phyloP scores from a whole-genome alignment of 208 protist species.

The Crithidia fasciculata region DNA sequence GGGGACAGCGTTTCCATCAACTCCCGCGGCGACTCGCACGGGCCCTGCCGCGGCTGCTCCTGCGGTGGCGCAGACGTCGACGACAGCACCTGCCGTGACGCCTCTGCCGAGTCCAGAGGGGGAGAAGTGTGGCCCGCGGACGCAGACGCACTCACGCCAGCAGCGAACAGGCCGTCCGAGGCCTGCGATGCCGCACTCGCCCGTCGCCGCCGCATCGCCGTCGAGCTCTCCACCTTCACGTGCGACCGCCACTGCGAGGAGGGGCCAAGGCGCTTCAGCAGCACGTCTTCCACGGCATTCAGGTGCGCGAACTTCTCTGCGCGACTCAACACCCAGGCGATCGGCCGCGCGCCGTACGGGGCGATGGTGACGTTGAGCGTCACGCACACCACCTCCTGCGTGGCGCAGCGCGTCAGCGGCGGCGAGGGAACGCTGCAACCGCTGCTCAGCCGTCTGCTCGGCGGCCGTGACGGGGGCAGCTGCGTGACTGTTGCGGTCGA shows the following conservation, averaged over 20 bases:
- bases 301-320: slow-evolving; percentile 14
- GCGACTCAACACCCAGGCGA: slow-evolving; percentile 50
- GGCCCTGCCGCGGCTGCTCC: no score
- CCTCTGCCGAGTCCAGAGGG: background rate
- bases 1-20: slow-evolving; percentile 17
- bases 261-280: slow-evolving; percentile 9
- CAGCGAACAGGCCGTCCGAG: background rate
- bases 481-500: background rate
- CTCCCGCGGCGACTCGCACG: slow-evolving; percentile 6
- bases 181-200: slow-evolving; percentile 8
- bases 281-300: slow-evolving; percentile 17
- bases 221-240: slow-evolving; percentile 1
- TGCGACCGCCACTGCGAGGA: slow-evolving; percentile 28
- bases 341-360: slow-evolving; percentile 57
- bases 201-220: background rate
- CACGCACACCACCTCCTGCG: background rate
- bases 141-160: background rate
- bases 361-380: slow-evolving; percentile 31
- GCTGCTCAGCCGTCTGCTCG: slow-evolving; percentile 10
- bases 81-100: background rate
- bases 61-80: background rate
- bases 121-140: background rate
- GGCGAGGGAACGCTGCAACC: background rate
- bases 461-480: slow-evolving; percentile 23
- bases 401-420: slow-evolving; percentile 23